Evolutionary conservation across 2,329 filamentous ascomycete species (phyloP).

Genomic region (Hortaea werneckii): DNA sequence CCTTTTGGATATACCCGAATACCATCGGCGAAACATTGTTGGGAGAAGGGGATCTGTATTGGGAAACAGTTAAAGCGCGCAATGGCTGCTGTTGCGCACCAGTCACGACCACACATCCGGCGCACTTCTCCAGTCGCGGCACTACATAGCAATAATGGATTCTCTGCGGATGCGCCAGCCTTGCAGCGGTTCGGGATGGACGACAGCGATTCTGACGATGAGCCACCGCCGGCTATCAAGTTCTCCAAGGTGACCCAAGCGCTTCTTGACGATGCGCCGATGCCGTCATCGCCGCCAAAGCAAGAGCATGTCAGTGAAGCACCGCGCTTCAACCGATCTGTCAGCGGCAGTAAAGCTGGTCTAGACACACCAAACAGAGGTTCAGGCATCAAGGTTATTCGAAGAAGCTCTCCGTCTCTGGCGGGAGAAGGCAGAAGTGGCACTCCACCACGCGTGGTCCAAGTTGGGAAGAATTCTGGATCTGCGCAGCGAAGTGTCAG

Average conservation of each 20-base stretch:
- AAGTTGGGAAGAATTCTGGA: constrained; percentile 20
- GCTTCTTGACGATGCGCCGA: constrained; percentile 54
- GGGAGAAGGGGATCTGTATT: constrained; percentile 3
- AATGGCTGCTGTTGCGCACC: constrained; percentile 26
- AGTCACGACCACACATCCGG: constrained; percentile 23
- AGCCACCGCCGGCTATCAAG: constrained; percentile 80
- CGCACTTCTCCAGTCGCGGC: constrained; percentile 39
- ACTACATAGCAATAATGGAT: constrained; percentile 27
- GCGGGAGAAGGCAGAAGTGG: constrained; percentile 14
- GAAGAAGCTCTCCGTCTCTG: constrained; percentile 23
- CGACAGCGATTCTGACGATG: constrained; percentile 82
- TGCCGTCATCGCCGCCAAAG: constrained; percentile 45
- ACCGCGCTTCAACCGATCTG: constrained; percentile 18
- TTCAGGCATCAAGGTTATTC: constrained; percentile 25
- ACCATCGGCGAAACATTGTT: background rate
- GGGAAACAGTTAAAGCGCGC: constrained; percentile 14
- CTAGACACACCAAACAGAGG: constrained; percentile 27
- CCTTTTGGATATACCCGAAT: constrained; percentile 4
- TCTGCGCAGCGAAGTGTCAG: constrained; percentile 22
- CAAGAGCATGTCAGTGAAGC: constrained; percentile 30
- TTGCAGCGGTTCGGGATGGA: constrained; percentile 49
- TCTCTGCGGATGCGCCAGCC: constrained; percentile 35
- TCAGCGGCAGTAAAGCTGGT: constrained; percentile 17
- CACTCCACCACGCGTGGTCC: constrained; percentile 27
- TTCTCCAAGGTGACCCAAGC: constrained; percentile 88